These are phyloP conservation scores for Deinandra increscens DNA, from an alignment of 129 eudicot genomes.

Conservation along the genomic window DNA sequence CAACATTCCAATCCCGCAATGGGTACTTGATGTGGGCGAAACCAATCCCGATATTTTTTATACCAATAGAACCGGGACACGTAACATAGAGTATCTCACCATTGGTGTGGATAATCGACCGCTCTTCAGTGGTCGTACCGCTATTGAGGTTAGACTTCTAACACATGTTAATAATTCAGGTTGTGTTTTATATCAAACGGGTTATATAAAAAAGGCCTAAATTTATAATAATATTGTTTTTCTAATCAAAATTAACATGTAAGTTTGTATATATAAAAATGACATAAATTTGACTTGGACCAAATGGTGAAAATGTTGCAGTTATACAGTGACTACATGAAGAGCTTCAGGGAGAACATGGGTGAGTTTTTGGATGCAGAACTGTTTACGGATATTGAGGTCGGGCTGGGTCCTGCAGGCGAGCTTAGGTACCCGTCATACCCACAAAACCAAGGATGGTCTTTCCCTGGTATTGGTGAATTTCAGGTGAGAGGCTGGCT, in stretches of 20 bases:
- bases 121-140: constrained; percentile 78
- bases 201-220: not conserved
- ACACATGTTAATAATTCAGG: not conserved
- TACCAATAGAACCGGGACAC: constrained; percentile 54
- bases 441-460: constrained; percentile 78
- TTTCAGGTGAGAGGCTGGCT: constrained; percentile 67
- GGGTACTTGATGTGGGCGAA: constrained; percentile 73
- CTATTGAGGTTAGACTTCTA: constrained; percentile 56
- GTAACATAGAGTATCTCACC: constrained; percentile 64
- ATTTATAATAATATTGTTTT: not conserved
- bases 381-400: constrained; percentile 75
- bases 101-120: constrained; percentile 73
- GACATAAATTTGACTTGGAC: not conserved
- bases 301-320: constrained; percentile 5
- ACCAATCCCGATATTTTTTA: constrained; percentile 71
- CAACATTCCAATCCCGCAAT: constrained; percentile 69
- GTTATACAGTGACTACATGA: constrained; percentile 87
- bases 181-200: not conserved
- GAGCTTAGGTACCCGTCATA: constrained; percentile 94
- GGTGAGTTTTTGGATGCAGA: constrained; percentile 62
- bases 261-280: not conserved
- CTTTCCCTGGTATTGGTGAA: constrained; percentile 90
- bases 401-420: constrained; percentile 93
- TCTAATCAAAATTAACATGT: not conserved
- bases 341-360: constrained; percentile 79